Evolutionary conservation across 331 rosid species (phyloP), one percentile per base, ranked within the genome.

Genomic region (Pyrus hybrid): DNA sequence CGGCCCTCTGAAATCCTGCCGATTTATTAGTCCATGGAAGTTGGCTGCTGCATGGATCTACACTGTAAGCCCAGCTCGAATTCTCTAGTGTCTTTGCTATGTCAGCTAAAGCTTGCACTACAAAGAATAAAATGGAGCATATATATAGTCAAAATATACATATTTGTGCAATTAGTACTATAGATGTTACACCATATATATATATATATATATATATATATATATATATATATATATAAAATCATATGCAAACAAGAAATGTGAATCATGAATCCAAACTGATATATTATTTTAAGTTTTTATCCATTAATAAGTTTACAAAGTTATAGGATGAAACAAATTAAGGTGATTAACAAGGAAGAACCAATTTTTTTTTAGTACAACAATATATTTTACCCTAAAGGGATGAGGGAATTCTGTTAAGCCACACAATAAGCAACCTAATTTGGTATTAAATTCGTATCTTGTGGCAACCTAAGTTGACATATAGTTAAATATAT

Each of bases 11-110:
- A 3, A 29, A 60, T 3, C 26, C 2, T 14, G 3, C 0, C 7
- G 13, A 9, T 37, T 0, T 0, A 37, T 37, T 3, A 4, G 28
- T 28, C 97, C 97, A 88, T 6, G 80, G 80, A 2, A 41, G 3
- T 61, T 51, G 1, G 21, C 63, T 22, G 76, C 79, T 82, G 71
- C 97, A 90, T 16, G 96, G 93, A 90, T 92, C 92, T 7, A 70
- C 76, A 1, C 30, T 63, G 79, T 81, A 88, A 76, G 84, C 65
- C 93, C 97, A 90, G 18, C 69, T 22, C 56, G 25, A 70, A 74
- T 84, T 88, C 17, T 91, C 91, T n/a, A 92, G 63, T 21, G 76
- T 79, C 71, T 70, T 68, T 1, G 35, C 93, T 78, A 90, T 80
- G 7, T 73, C 85, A 49, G 13, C 5, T 67, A 91, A 66, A 69